Conservation (phyloP, 2,329 filamentous ascomycete species). For the Alternaria infectoria region DNA sequence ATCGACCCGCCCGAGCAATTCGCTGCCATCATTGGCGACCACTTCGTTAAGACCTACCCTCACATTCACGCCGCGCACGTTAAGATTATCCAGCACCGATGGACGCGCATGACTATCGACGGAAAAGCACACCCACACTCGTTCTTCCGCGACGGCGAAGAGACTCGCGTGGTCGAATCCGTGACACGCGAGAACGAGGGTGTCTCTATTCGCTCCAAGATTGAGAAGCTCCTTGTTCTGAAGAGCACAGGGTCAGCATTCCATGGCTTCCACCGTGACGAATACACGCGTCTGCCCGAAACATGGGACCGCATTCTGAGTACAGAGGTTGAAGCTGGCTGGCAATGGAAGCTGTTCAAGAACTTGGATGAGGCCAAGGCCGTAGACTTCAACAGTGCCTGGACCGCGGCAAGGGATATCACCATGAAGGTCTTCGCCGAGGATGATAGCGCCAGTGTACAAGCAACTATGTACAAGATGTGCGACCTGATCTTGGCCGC, state of each 20-base stretch:
- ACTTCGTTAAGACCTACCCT: constrained; percentile 86
- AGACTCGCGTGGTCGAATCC: constrained; percentile 83
- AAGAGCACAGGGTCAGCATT: constrained; percentile 98
- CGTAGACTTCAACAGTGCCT: constrained; percentile 78
- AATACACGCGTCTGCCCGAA: constrained; percentile 89
- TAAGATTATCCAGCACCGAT: constrained; percentile 82
- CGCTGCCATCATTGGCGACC: constrained; percentile 79
- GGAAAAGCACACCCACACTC: constrained; percentile 93
- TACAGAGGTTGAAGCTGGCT: constrained; percentile 86
- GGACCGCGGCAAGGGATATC: constrained; percentile 76
- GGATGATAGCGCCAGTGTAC: constrained; percentile 90
- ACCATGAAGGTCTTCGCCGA: constrained; percentile 91
- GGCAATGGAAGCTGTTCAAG: constrained; percentile 81
- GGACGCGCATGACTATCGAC: constrained; percentile 86
- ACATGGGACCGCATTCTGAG: constrained; percentile 95
- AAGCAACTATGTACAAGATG: constrained; percentile 99
- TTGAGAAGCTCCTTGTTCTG: constrained; percentile 83
- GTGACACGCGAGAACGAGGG: constrained; percentile 70
- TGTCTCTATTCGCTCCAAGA: constrained; percentile 76
- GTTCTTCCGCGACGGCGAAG: constrained; percentile 87
- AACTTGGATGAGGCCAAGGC: constrained; percentile 70
- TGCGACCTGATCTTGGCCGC: constrained; percentile 80
- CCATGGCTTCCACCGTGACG: constrained; percentile 90
- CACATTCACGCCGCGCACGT: constrained; percentile 89
- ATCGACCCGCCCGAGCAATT: constrained; percentile 94